Conservation (phyloP, 805 yeast genomes). For the Saccharomyces kudriavzevii region DNA sequence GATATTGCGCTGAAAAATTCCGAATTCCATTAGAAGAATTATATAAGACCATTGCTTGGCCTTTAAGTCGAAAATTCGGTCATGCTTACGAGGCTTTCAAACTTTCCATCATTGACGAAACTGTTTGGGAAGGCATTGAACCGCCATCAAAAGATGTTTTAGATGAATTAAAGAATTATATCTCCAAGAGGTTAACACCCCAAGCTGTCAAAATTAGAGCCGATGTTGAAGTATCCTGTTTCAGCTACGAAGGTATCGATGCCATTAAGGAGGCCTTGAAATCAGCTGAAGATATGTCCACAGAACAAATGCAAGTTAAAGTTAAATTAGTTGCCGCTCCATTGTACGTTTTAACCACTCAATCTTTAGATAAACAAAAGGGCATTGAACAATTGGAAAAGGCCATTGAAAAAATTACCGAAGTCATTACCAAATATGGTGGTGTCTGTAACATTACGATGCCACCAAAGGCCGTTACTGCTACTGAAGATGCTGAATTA, state of each 20-base stretch:
- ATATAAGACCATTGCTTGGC: conserved; percentile 93
- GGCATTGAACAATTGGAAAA: conserved; percentile 73
- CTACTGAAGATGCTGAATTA: conserved; percentile 95
- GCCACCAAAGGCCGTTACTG: conserved; percentile 99
- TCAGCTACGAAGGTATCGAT: conserved; percentile 94
- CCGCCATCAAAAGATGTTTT: conserved; percentile 69
- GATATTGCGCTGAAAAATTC: conserved; percentile 97
- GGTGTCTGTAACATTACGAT: conserved; percentile 88
- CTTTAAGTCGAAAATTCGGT: conserved; percentile 87
- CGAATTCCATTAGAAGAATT: conserved; percentile 76
- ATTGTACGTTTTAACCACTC: conserved; percentile 84
- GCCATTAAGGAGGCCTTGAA: conserved; percentile 86
- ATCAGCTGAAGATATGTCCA: conserved; percentile 77
- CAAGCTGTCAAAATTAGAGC: conserved; percentile 97
- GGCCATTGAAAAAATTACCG: conserved; percentile 71
- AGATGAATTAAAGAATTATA: conserved; percentile 79
- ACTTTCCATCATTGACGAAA: conserved; percentile 80
- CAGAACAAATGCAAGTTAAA: conserved; percentile 81
- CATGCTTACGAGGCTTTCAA: conserved; percentile 98
- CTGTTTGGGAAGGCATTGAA: conserved; percentile 72
- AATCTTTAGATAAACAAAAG: conserved; percentile 81
- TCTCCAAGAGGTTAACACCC: conserved; percentile 90
- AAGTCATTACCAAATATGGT: conserved; percentile 60
- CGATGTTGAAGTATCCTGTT: conserved; percentile 96
- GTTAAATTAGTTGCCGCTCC: conserved; percentile 98